Base-by-base conservation (phyloP, 768 basidiomycete genomes). In the Imleria badia region DNA sequence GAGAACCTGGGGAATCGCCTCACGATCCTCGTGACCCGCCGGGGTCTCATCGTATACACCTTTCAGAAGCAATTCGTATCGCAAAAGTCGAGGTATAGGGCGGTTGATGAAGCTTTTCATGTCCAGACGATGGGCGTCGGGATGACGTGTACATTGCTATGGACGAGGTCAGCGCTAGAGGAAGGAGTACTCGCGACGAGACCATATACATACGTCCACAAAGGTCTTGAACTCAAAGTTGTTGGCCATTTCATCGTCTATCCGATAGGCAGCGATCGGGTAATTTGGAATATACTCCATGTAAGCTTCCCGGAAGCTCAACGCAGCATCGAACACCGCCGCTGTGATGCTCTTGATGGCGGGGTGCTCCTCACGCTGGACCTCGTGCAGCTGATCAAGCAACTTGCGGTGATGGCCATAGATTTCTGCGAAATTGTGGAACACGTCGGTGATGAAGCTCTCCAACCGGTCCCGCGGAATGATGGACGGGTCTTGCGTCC, bases 81-180 rank as follows among this genome's bases (percentile, higher is more conserved):
- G 89, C 39, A 94, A 76, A 34, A 96, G 73, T 41, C 96, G 86
- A 55, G 92, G 91, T 59, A 96, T 94, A 2, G 95, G 93, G 35
- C 94, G 85, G 62, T 91, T 86, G 65, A 95, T 89, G 73, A 98
- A 99, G 61, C 80, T 87, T 68, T 95, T 94, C 83, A 99, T 89
- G 66, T 94, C 94, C 19, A 92, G 78, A 46, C 87, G 84, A 63
- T 89, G 85, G 1, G 93, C 83, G 54, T 89, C 87, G 0, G 86
- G 82, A 60, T 91, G 85, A 31, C 87, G 83, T 12, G 73, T 71
- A 48, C 76, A 81, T 72, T 75, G 71, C 78, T 80, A 29, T 1
- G 42, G 13, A 38, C 2, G 31, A 36, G 17, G 30, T 66, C 34
- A 65, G 41, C 8, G n/a, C 36, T 6, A 6, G 40, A 19, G n/a